Base-by-base conservation (phyloP, 139 green algal genomes). In the Deuterostichococcus epilithicus region DNA sequence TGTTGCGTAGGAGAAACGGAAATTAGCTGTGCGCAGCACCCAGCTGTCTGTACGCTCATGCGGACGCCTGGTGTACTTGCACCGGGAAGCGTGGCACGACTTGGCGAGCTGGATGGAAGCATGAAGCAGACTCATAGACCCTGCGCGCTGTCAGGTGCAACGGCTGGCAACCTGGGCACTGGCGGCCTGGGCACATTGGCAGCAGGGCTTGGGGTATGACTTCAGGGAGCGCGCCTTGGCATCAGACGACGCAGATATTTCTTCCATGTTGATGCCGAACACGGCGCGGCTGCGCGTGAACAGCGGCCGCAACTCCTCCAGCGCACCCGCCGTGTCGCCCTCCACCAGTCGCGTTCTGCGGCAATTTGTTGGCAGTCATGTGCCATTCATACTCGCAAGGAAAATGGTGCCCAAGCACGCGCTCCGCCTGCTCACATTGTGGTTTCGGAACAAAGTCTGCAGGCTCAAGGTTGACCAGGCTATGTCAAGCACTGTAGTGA, bases 211-310 rank as follows among this genome's bases (percentile, higher is more conserved):
- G 18, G 45, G 18, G 45, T 26, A 13, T 60, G 45, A 26, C 18
- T 68, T 22, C 42, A 52, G 42, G 13, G 13, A 13, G 10, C 42
- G 20, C 37, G 25, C 30, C 63, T 69, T 69, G 28, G n/a, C 63
- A 23, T 69, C 30, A 6, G 28, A 8, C 4, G 63, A 8, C 13
- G 63, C 63, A 23, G n/a, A 69, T 5, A 37, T 69, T 6, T 69
- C 34, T 34, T 45, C 36, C 45, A 76, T 76, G 72, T 33, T 68
- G 45, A 76, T 76, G 45, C 45, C 65, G 45, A 76, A 76, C 39
- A 30, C 28, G 30, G 42, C 5, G 18, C 33, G 52, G 30, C 30
- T 59, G 44, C n/a, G 25, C 15, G 72, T 47, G 72, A 76, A 76
- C 72, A 76, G 45, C 32, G 22, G 44, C 0, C 44, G 72, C 45